Percentiles rank a stretch among this genome's conserved stretches.
Evolutionary conservation across 1,284 basidiomycete species (phyloP).

Genomic region (Cutaneotrichosporon arboriforme): DNA sequence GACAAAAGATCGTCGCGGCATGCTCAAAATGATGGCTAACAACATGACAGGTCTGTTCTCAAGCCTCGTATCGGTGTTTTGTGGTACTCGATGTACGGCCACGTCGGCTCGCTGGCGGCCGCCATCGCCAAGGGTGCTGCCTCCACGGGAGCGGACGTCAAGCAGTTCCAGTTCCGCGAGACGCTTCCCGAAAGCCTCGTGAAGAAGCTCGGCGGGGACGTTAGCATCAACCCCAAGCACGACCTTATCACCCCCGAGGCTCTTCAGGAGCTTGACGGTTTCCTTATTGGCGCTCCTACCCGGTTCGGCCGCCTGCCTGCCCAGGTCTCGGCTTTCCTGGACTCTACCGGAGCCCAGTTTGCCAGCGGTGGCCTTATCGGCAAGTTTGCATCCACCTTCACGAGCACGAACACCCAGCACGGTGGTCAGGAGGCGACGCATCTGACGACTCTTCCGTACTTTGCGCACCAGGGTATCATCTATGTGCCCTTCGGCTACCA

Average conservation of each 20-base stretch:
- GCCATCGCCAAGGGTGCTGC: conserved; percentile 65
- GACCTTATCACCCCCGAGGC: conserved; percentile 63
- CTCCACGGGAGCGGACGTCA: conserved; percentile 62
- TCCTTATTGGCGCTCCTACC: conserved; percentile 66
- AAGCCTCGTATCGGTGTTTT: conserved; percentile 66
- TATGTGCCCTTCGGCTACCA: conserved; percentile 75
- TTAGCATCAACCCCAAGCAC: conserved; percentile 54
- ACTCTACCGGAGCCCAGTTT: conserved; percentile 71
- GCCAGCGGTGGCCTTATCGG: conserved; percentile 62
- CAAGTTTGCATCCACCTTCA: conserved; percentile 57
- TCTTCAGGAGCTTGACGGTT: conserved; percentile 57
- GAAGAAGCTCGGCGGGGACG: conserved; percentile 63
- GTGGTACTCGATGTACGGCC: conserved; percentile 77
- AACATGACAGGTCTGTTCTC: background rate
- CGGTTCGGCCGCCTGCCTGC: conserved; percentile 56
- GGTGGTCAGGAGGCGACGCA: conserved; percentile 56
- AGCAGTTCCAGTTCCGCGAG: conserved; percentile 70
- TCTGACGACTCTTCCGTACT: conserved; percentile 61
- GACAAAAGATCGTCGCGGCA: no score
- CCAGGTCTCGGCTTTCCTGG: conserved; percentile 55
- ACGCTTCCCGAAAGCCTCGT: conserved; percentile 75
- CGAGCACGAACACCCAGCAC: conserved; percentile 39
- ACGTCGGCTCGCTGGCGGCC: conserved; percentile 71
- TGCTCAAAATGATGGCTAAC: background rate
- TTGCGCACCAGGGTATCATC: conserved; percentile 59